A percentile compares a stretch with the other conserved stretches of the same genome.
These are phyloP conservation scores for Cladophialophora carrionii DNA, from an alignment of 2,329 filamentous ascomycete genomes.

Conservation along the genomic window DNA sequence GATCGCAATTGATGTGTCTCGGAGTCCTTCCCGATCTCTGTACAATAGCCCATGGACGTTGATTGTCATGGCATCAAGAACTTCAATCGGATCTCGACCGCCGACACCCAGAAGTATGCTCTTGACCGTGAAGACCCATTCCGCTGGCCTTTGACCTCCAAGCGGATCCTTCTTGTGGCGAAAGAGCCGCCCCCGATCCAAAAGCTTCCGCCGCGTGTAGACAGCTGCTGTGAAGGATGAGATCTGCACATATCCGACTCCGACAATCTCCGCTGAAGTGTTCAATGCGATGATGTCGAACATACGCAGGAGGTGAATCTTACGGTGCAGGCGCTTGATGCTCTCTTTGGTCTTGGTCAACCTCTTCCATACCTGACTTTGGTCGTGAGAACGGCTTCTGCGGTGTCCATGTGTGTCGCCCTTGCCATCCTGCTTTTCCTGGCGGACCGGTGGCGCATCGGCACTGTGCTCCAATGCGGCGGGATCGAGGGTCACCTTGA, in stretches of 20 bases:
- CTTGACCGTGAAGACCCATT: constrained; percentile 87
- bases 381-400: constrained; percentile 38
- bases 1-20: constrained; percentile 85
- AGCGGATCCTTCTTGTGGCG: constrained; percentile 71
- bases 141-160: constrained; percentile 72
- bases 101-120: constrained; percentile 88
- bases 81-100: constrained; percentile 79
- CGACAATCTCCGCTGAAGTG: constrained; percentile 73
- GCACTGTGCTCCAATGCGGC: constrained; percentile 58
- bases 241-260: constrained; percentile 82
- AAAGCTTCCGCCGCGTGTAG: constrained; percentile 87
- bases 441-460: constrained; percentile 29
- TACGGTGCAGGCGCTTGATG: constrained; percentile 82
- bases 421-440: constrained; percentile 30
- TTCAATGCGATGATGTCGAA: constrained; percentile 86
- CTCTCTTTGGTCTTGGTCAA: constrained; percentile 79
- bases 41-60: constrained; percentile 92
- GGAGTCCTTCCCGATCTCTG: constrained; percentile 79
- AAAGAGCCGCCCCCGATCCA: constrained; percentile 87
- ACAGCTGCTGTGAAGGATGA: constrained; percentile 84
- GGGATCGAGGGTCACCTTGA: constrained; percentile 81
- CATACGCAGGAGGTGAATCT: constrained; percentile 85
- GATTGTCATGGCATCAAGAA: constrained; percentile 83
- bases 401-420: constrained; percentile 37
- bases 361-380: constrained; percentile 77